A percentile compares a stretch with the other conserved stretches of the same genome.
Evolutionary conservation across 805 yeast species (phyloP).

Genomic region (Hanseniaspora mollemarum): DNA sequence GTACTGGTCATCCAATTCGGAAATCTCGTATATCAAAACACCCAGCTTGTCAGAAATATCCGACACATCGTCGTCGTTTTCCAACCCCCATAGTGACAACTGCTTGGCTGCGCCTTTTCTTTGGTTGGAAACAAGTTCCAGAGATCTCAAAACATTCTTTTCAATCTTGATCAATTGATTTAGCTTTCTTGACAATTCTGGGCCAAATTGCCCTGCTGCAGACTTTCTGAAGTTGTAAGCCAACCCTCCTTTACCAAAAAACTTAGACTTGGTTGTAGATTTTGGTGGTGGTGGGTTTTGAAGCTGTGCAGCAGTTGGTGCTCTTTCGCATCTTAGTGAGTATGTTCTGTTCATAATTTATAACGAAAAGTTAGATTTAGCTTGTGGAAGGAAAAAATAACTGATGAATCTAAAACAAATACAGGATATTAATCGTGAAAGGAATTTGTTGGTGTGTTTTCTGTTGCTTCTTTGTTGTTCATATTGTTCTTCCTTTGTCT

Average conservation of each 20-base stretch:
- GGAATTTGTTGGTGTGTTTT: too few relatives aligned
- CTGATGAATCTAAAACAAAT: too few relatives aligned
- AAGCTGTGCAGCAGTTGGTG: slow-evolving; percentile 94
- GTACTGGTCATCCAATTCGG: slow-evolving; percentile 78
- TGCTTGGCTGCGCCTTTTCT: slow-evolving; percentile 74
- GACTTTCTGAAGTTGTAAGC: slow-evolving; percentile 50
- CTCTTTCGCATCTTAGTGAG: slow-evolving; percentile 72
- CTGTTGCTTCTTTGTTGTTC: too few relatives aligned
- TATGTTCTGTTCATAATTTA: slow-evolving; percentile 76
- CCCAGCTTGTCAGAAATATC: slow-evolving; percentile 83
- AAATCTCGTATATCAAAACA: slow-evolving; percentile 68
- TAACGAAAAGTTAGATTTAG: too few relatives aligned
- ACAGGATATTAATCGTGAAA: too few relatives aligned
- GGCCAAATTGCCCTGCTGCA: slow-evolving; percentile 70
- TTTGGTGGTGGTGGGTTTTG: slow-evolving; percentile 86
- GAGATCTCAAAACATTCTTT: slow-evolving; percentile 66
- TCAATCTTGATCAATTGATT: slow-evolving; percentile 68
- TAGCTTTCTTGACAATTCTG: slow-evolving; percentile 65
- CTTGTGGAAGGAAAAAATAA: too few relatives aligned
- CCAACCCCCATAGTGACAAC: slow-evolving; percentile 69
- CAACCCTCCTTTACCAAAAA: slow-evolving; percentile 71
- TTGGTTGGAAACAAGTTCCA: slow-evolving; percentile 66
- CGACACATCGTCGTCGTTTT: slow-evolving; percentile 71
- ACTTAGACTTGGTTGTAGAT: slow-evolving; percentile 66
- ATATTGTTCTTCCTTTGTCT: too few relatives aligned